Conservation (phyloP, 805 yeast genomes). For the Danielia reshetovae region DNA sequence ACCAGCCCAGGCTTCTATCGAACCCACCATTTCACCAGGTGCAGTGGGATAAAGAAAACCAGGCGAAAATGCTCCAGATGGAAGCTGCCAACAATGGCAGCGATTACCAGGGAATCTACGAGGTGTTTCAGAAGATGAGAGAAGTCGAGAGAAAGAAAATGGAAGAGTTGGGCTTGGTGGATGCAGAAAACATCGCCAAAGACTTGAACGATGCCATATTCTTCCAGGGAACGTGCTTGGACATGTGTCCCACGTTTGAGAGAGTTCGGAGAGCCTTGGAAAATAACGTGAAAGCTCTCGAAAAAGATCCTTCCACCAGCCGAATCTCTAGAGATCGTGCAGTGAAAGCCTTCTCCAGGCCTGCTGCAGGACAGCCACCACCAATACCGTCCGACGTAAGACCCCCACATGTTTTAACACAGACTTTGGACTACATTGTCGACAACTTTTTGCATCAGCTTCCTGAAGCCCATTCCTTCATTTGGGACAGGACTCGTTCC, state of each 20-base stretch:
- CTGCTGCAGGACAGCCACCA: constrained; percentile 98
- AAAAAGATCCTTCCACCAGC: constrained; percentile 54
- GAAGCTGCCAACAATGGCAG: constrained; percentile 43
- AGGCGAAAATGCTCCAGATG: constrained; percentile 50
- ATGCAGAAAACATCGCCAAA: constrained; percentile 78
- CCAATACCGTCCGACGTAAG: constrained; percentile 96
- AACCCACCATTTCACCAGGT: constrained; percentile 34
- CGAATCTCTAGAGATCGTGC: constrained; percentile 60
- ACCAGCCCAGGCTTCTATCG: constrained; percentile 32
- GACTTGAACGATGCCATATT: constrained; percentile 82
- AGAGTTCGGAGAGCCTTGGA: constrained; percentile 83
- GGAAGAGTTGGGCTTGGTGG: constrained; percentile 82
- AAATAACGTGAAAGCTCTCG: constrained; percentile 77
- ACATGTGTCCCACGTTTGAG: constrained; percentile 95
- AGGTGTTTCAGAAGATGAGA: constrained; percentile 68
- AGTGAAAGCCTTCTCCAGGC: constrained; percentile 89
- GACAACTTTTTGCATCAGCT: constrained; percentile 57
- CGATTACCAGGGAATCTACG: constrained; percentile 72
- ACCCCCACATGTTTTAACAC: constrained; percentile 72
- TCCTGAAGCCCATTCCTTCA: constrained; percentile 83
- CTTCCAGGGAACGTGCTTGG: constrained; percentile 83
- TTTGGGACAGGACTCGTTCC: constrained; percentile 97
- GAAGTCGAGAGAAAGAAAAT: constrained; percentile 70
- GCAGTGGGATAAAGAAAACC: constrained; percentile 77
- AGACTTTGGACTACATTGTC: constrained; percentile 69